phyloP scores from a whole-genome alignment of 768 basidiomycete genomes.

The Termitomyces sp. region DNA sequence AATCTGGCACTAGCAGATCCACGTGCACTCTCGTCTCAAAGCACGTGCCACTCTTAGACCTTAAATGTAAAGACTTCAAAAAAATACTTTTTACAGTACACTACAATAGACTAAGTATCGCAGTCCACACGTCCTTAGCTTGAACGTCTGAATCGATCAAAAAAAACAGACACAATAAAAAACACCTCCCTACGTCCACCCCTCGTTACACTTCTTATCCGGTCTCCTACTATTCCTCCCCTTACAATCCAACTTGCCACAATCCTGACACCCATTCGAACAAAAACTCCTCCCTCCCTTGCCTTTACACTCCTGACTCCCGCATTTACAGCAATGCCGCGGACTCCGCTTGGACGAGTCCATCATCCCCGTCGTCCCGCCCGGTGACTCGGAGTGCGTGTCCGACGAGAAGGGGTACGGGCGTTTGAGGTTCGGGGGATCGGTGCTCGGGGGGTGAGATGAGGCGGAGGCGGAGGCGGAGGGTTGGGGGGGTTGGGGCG shows the following conservation, averaged over 20 bases:
- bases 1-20: too few relatives aligned
- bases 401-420: slow-evolving; percentile 20
- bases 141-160: too few relatives aligned
- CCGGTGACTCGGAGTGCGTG: too few relatives aligned
- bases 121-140: too few relatives aligned
- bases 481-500: not conserved
- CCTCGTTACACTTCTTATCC: slow-evolving; percentile 68
- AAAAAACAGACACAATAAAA: too few relatives aligned
- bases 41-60: too few relatives aligned
- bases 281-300: slow-evolving; percentile 78
- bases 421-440: slow-evolving; percentile 17
- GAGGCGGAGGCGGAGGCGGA: not conserved
- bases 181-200: slow-evolving; percentile 25
- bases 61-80: too few relatives aligned
- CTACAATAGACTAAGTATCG: too few relatives aligned
- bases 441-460: too few relatives aligned
- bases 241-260: slow-evolving; percentile 75
- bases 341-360: slow-evolving; percentile 56
- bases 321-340: slow-evolving; percentile 80
- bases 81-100: too few relatives aligned
- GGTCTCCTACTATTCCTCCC: slow-evolving; percentile 77
- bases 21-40: too few relatives aligned
- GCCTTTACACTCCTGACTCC: slow-evolving; percentile 77
- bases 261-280: slow-evolving; percentile 74
- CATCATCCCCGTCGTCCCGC: slow-evolving; percentile 26